Evolutionary conservation across 1,284 basidiomycete genomes (phyloP), one percentile per base, ranked within the genome.

Genomic region (Papiliotrema terrestris): DNA sequence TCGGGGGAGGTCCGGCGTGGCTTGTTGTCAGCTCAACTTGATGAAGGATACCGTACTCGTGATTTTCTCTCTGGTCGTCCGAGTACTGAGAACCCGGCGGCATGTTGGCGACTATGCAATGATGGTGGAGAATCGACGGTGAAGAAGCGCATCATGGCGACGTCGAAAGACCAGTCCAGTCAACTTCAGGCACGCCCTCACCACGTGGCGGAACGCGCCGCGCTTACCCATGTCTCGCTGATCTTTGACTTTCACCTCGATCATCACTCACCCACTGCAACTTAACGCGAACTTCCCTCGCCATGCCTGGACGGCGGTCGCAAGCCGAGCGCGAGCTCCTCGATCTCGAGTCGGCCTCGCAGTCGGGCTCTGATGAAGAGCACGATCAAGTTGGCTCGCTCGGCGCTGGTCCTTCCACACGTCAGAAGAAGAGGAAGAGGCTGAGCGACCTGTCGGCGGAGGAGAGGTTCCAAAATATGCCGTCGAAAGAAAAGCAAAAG

Each of bases 381-480:
- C 22, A 17, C 8, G 49, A 25, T 17, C 35, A 22, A 45, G 6
- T 20, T 49, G 44, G 15, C 35, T 17, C n/a, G 43, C 43, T 32
- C 25, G 45, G 15, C 25, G 15, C 29, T 2, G 14, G 15, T 32
- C 29, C 35, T n/a, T 26, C 17, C 15, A 8, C 9, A 3, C 47
- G 25, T 5, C 11, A 39, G 37, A 36, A n/a, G 32, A 32, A 39
- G 29, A 35, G 45, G 50, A 38, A 42, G 41, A 35, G 49, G 17
- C 19, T 54, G 45, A 32, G 43, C 22, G 22, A 54, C 37, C 5
- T 51, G 26, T 49, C 43, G 9, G n/a, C 59, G 15, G 56, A 66
- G 20, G 65, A 70, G 42, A 57, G 67, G 17, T 72, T 74, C 52
- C 61, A 51, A 23, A 52, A 49, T 26, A 59, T 59, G 29, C 58